Evolutionary conservation across 352 stramenopile genomes (phyloP).

Genomic region (Globisporangium paddicum): DNA sequence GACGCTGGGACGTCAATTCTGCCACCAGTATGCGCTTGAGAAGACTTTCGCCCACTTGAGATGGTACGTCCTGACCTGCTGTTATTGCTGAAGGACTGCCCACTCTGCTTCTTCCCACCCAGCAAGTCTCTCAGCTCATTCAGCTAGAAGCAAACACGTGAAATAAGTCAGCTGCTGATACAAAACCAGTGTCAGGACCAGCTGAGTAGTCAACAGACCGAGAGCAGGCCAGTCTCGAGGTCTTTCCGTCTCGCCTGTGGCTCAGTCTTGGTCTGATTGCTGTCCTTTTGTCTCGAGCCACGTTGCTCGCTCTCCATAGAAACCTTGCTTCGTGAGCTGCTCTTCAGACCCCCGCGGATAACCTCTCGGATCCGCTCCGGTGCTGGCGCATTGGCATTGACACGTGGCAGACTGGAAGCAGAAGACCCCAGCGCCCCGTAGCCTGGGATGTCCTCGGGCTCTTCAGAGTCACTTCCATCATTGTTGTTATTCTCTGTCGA

Average conservation of each 20-base stretch:
- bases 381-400: conserved; percentile 5
- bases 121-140: conserved; percentile 44
- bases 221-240: conserved; percentile 36
- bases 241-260: conserved; percentile 5
- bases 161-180: background rate
- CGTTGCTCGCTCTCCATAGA: background rate
- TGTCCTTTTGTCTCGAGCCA: conserved; percentile 6
- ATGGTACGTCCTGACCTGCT: background rate
- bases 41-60: background rate
- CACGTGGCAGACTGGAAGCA: conserved; percentile 5
- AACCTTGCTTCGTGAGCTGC: background rate
- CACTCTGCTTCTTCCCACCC: conserved; percentile 22
- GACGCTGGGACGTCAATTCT: background rate
- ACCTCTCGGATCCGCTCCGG: conserved; percentile 18
- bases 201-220: conserved; percentile 17
- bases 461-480: conserved; percentile 11
- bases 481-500: background rate
- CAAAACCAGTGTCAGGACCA: no score
- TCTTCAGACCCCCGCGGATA: conserved; percentile 9
- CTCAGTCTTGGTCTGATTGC: background rate
- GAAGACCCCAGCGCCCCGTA: conserved; percentile 24
- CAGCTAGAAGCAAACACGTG: conserved; percentile 20
- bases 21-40: background rate
- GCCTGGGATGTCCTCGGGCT: conserved; percentile 25
- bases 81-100: background rate